Percentiles rank a stretch among this genome's conserved stretches.
Evolutionary conservation across 345 rosid species (phyloP).

Genomic region (Brassica nigra): DNA sequence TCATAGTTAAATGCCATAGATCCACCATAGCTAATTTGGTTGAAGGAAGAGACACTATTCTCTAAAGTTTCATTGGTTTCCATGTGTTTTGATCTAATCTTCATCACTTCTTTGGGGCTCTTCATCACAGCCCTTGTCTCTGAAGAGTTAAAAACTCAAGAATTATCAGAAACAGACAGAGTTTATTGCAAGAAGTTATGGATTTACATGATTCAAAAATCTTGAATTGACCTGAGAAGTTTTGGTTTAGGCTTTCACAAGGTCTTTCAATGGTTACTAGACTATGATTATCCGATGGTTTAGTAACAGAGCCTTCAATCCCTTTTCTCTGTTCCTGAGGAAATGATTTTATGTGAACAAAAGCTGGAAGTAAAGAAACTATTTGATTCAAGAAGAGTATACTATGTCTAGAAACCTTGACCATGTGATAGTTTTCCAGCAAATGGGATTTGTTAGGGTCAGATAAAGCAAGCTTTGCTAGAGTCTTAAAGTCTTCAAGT

Average conservation of each 20-base stretch:
- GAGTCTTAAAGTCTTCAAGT: slow-evolving; percentile 59
- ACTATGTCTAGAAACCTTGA: slow-evolving; percentile 56
- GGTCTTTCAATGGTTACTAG: slow-evolving; percentile 50
- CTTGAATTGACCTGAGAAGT: slow-evolving; percentile 58
- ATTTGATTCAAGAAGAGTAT: not conserved
- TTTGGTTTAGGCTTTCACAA: slow-evolving; percentile 55
- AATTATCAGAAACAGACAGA: slow-evolving; percentile 30
- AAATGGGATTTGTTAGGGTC: slow-evolving; percentile 61
- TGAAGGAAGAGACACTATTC: slow-evolving; percentile 65
- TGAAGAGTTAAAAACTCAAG: slow-evolving; percentile 39
- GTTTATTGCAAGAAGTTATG: not conserved
- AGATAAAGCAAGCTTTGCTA: slow-evolving; percentile 61
- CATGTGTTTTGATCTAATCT: slow-evolving; percentile 44
- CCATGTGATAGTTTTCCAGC: slow-evolving; percentile 57
- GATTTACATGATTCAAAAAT: slow-evolving; percentile 12
- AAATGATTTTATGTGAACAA: slow-evolving; percentile 21
- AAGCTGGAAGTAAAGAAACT: slow-evolving; percentile 16
- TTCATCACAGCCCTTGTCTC: slow-evolving; percentile 59
- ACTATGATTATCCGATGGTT: slow-evolving; percentile 37
- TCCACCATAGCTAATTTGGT: slow-evolving; percentile 67
- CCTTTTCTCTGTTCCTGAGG: slow-evolving; percentile 54
- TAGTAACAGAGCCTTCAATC: slow-evolving; percentile 41
- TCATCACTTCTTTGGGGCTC: slow-evolving; percentile 61
- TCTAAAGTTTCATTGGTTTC: slow-evolving; percentile 62
- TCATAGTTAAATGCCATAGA: slow-evolving; percentile 59